Percentiles rank a stretch among this genome's conserved stretches.
phyloP scores from a whole-genome alignment of 345 rosid species.

The Camelina sativa region DNA sequence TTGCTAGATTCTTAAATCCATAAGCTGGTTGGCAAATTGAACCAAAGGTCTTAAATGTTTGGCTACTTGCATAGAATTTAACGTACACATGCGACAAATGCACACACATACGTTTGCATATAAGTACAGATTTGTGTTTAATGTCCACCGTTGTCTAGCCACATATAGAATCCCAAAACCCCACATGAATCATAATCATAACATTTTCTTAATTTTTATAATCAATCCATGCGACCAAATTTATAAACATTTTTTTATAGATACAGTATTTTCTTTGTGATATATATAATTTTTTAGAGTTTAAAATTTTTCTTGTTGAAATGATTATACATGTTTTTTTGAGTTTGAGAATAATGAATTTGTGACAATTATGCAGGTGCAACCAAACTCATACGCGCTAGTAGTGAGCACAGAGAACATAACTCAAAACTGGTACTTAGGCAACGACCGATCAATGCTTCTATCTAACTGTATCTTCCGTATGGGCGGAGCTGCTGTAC shows the following conservation, averaged over 20 bases:
- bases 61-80: not conserved
- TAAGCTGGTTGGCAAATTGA: conserved; percentile 34
- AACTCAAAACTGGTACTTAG: conserved; percentile 85
- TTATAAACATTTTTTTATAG: no score
- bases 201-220: not conserved
- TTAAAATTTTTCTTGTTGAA: not conserved
- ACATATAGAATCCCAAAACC: not conserved
- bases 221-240: no score
- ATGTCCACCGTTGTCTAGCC: not conserved
- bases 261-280: no score
- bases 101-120: not conserved
- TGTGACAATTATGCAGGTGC: conserved; percentile 53
- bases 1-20: conserved; percentile 12
- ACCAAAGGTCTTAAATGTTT: conserved; percentile 11
- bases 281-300: no score
- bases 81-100: not conserved
- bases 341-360: not conserved
- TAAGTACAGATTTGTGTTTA: not conserved
- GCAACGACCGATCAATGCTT: conserved; percentile 92
- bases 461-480: conserved; percentile 93
- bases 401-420: conserved; percentile 97
- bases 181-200: not conserved
- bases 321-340: not conserved
- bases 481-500: conserved; percentile 95
- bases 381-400: conserved; percentile 83